These are phyloP conservation scores for Rhinocladiella similis DNA, from an alignment of 2,329 filamentous ascomycete species.

Conservation along the genomic window DNA sequence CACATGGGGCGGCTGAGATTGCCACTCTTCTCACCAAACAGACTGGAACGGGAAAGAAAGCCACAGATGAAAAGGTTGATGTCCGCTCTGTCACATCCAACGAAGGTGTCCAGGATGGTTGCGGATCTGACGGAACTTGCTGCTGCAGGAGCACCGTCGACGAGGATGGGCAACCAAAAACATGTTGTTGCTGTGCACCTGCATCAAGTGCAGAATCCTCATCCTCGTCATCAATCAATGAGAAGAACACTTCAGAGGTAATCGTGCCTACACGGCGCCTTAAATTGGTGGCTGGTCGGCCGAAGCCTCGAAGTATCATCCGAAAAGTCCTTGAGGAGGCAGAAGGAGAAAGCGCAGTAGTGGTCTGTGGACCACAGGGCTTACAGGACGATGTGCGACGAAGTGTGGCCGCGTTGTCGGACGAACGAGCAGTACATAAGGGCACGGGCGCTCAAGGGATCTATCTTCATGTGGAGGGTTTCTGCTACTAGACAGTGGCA, in stretches of 20 bases:
- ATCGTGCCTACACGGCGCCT: conserved; percentile 24
- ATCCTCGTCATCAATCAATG: conserved; percentile 14
- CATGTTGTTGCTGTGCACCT: conserved; percentile 11
- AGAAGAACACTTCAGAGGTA: background rate
- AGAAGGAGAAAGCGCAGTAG: conserved; percentile 61
- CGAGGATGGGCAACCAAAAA: conserved; percentile 35
- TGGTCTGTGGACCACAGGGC: conserved; percentile 61
- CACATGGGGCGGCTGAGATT: conserved; percentile 13
- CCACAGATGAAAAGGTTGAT: conserved; percentile 2
- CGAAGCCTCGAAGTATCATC: conserved; percentile 53
- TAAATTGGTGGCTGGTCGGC: conserved; percentile 51
- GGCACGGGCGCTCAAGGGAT: conserved; percentile 66
- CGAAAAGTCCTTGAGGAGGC: conserved; percentile 58
- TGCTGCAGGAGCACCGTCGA: conserved; percentile 52
- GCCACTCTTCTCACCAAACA: background rate
- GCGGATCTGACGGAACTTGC: conserved; percentile 40
- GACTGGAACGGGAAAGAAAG: conserved; percentile 23
- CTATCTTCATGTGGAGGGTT: conserved; percentile 60
- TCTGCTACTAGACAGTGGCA: conserved; percentile 44
- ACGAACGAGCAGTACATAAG: conserved; percentile 67
- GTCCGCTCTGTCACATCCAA: conserved; percentile 11
- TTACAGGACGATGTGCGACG: conserved; percentile 57
- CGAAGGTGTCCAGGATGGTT: conserved; percentile 22
- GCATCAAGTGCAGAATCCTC: conserved; percentile 17
- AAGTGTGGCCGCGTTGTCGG: conserved; percentile 57